phyloP scores from a whole-genome alignment of 2,329 filamentous ascomycete genomes.

The Paecilomyces formosus region DNA sequence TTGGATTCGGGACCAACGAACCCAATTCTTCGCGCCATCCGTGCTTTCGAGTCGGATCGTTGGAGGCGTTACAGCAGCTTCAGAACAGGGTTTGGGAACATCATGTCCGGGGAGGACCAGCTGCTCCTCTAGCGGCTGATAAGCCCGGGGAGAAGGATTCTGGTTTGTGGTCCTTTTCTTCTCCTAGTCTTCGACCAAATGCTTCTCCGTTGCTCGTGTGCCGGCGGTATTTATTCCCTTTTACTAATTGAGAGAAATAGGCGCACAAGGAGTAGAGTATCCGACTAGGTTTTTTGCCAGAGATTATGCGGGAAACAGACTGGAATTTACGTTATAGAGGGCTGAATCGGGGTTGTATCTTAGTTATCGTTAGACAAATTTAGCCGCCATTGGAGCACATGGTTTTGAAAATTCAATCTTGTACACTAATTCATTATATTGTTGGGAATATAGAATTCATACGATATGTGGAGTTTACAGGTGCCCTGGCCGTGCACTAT shows the following conservation, averaged over 20 bases:
- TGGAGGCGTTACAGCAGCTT: slow-evolving; percentile 42
- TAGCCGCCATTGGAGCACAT: too few species aligned
- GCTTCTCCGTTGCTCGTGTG: slow-evolving; percentile 1
- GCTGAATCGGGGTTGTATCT: too few species aligned
- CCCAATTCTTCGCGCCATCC: slow-evolving; percentile 44
- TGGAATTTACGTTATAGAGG: slow-evolving; percentile 45
- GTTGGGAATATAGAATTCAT: too few species aligned
- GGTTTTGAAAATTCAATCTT: too few species aligned
- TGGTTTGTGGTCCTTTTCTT: slow-evolving; percentile 15
- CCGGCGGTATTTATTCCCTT: slow-evolving; percentile 1
- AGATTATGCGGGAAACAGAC: slow-evolving; percentile 48
- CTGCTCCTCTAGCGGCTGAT: slow-evolving; percentile 49
- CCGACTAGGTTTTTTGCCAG: slow-evolving; percentile 56
- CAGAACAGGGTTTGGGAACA: slow-evolving; percentile 47
- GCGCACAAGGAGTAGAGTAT: slow-evolving; percentile 51
- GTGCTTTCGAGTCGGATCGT: slow-evolving; percentile 48
- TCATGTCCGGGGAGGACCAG: slow-evolving; percentile 38
- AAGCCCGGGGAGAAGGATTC: slow-evolving; percentile 43
- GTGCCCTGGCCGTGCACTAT: too few species aligned
- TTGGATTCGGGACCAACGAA: slow-evolving; percentile 41
- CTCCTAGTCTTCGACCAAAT: neutral
- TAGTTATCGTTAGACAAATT: too few species aligned
- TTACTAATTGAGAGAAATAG: slow-evolving; percentile 19
- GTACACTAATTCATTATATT: too few species aligned
- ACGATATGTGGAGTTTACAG: too few species aligned